Percentiles rank a stretch among this genome's conserved stretches.
Evolutionary conservation across 73 alveolate species (phyloP).

Genomic region (Strombidium stylifer): DNA sequence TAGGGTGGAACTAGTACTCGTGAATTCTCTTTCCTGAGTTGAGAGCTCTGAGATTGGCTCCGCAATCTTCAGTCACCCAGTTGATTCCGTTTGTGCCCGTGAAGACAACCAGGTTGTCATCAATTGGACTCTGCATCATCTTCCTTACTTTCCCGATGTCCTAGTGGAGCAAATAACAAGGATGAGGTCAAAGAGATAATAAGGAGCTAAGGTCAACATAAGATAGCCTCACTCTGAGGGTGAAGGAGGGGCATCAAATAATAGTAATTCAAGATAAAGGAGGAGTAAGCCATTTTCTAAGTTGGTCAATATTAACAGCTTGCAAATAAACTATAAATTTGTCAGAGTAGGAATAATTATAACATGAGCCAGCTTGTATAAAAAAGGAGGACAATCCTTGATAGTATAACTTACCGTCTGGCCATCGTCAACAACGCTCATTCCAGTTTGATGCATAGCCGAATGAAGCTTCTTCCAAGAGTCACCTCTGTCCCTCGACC

Average conservation of each 20-base stretch:
- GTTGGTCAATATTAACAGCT: background rate
- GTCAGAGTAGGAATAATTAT: too few relatives aligned
- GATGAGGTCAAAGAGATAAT: too few relatives aligned
- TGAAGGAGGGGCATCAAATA: too few relatives aligned
- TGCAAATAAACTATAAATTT: too few relatives aligned
- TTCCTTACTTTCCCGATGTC: slow-evolving; percentile 69
- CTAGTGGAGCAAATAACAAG: too few relatives aligned
- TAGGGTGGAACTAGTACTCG: slow-evolving; percentile 89
- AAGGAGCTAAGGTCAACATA: too few relatives aligned
- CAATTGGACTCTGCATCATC: slow-evolving; percentile 68
- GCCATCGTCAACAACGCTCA: slow-evolving; percentile 23
- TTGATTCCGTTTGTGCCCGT: slow-evolving; percentile 78
- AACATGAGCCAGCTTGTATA: too few relatives aligned
- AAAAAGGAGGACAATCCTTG: too few relatives aligned
- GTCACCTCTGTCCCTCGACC: slow-evolving; percentile 79
- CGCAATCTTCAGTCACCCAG: slow-evolving; percentile 90
- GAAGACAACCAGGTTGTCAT: slow-evolving; percentile 71
- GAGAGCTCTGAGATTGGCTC: slow-evolving; percentile 66
- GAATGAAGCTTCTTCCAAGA: slow-evolving; percentile 64
- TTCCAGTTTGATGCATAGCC: slow-evolving; percentile 8
- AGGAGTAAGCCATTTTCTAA: too few relatives aligned
- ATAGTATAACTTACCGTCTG: slow-evolving; percentile 5
- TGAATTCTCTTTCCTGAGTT: slow-evolving; percentile 75
- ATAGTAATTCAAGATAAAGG: too few relatives aligned
- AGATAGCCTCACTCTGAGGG: too few relatives aligned